Evolutionary conservation across 2,329 filamentous ascomycete species (phyloP), one percentile per base, ranked within the genome.

Genomic region (Beauveria asiatica): DNA sequence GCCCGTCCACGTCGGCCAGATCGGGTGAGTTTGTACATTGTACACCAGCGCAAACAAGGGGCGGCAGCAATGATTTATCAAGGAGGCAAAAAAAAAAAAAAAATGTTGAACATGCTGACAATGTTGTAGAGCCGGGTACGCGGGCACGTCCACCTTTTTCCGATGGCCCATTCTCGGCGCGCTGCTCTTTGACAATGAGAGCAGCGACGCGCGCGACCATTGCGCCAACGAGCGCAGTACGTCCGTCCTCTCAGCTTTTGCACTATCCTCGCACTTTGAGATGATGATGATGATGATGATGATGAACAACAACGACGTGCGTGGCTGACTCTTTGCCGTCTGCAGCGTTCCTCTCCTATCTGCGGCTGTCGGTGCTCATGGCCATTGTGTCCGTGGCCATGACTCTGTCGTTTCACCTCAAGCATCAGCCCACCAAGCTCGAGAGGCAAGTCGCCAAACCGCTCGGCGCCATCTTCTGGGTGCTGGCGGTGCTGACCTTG

Each of bases 351-450:
- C 86, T 97, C 30, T 94, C 93, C 2, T 97, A 94, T 82, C 84
- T 97, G 21, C 86, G 92, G 4, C 82, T 97, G 2, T 87, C 89
- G 37, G 84, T 96, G 67, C 96, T 96, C 76, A 92, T 97, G 83
- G 86, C 91, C 64, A 80, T 99, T 56, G 91, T 97, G 9, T 85
- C 90, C 30, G 83, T 96, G 37, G 93, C 94, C 55, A 96, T 99
- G 65, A 86, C 96, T 10, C 80, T 97, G 55, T 96, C 90, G 16
- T 99, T 99, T 72, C 93, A 99, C 70, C 81, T 99, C 54, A 92
- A 92, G 69, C 78, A 79, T 19, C 75, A 86, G 67, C 90, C 94
- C 0, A 83, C 85, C 0, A 69, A 76, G 0, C 72, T 90, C 16
- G 94, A 99, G 76, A 78, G 84, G 62, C 83, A 82, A 48, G 86